phyloP scores from a whole-genome alignment of 495 filamentous ascomycete genomes.

The Aspergillus cavernicola region DNA sequence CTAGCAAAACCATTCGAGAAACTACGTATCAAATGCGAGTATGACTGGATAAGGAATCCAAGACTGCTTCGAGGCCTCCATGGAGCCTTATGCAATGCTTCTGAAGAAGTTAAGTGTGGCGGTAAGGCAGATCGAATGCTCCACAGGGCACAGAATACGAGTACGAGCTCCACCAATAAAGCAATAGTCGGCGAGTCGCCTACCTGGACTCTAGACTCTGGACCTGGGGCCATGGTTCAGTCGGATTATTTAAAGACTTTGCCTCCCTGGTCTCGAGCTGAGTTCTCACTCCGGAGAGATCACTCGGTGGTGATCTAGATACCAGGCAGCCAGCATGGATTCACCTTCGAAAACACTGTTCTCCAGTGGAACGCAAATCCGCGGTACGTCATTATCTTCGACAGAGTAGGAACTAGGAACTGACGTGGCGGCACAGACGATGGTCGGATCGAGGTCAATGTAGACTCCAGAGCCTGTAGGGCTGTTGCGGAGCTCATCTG shows the following conservation, averaged over 20 bases:
- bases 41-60: background rate
- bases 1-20: too few relatives aligned
- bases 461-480: constrained; percentile 10
- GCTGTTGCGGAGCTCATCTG: constrained; percentile 10
- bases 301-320: background rate
- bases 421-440: too few relatives aligned
- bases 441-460: constrained; percentile 12
- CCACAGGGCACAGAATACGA: background rate
- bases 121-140: background rate
- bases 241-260: background rate
- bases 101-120: too few relatives aligned
- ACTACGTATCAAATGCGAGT: too few relatives aligned
- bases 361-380: background rate
- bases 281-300: background rate
- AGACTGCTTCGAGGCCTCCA: too few relatives aligned
- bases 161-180: background rate
- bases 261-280: too few relatives aligned
- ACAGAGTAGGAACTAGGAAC: background rate
- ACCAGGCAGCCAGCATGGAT: background rate
- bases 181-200: background rate
- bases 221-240: background rate
- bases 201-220: background rate
- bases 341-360: background rate
- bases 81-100: too few relatives aligned
- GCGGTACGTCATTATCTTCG: background rate